These are phyloP conservation scores for Parsonsia alboflavescens DNA, from an alignment of 257 asterid genomes.

Conservation along the genomic window DNA sequence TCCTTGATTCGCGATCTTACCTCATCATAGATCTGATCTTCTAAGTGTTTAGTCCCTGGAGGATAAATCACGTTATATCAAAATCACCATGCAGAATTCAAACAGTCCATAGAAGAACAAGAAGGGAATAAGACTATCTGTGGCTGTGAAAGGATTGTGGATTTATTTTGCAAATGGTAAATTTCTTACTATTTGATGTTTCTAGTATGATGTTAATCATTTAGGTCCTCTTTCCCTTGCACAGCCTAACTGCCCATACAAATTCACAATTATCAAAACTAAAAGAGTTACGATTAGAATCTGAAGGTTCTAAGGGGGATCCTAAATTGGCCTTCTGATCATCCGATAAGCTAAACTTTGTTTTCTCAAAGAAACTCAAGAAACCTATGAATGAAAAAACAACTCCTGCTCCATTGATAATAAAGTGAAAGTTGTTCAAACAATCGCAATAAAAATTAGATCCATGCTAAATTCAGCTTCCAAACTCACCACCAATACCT, in stretches of 20 bases:
- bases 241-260: not conserved
- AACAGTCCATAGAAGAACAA: not conserved
- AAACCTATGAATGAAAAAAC: too few relatives aligned
- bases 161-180: not conserved
- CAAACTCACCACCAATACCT: too few relatives aligned
- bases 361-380: not conserved
- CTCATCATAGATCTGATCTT: conserved; percentile 69
- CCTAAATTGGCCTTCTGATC: not conserved
- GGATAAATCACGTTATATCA: not conserved
- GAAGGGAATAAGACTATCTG: not conserved
- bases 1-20: conserved; percentile 81
- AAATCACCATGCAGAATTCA: not conserved
- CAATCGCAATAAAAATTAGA: not conserved
- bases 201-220: not conserved
- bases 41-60: conserved; percentile 70
- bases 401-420: not conserved
- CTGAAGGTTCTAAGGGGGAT: not conserved
- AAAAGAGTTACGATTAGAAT: not conserved
- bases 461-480: not conserved
- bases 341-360: not conserved
- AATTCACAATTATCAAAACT: not conserved
- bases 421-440: not conserved
- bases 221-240: not conserved
- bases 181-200: not conserved
- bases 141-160: not conserved